These are phyloP conservation scores for Beta corolliflora DNA, from an alignment of 179 eudicot species.

Conservation along the genomic window DNA sequence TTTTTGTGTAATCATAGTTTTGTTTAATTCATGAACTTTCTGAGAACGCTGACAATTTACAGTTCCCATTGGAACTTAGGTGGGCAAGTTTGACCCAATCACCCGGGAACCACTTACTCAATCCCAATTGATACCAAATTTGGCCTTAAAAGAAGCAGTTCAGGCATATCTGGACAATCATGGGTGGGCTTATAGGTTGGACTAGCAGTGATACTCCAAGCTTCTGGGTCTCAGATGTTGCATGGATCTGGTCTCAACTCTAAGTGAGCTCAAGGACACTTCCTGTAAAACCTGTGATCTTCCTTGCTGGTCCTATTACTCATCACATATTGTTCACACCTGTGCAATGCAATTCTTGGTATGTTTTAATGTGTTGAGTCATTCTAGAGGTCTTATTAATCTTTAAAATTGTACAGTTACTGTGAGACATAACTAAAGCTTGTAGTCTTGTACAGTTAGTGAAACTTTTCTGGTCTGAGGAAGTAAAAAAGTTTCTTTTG, in stretches of 20 bases:
- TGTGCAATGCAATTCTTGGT: conserved; percentile 3
- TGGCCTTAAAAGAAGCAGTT: conserved; percentile 89
- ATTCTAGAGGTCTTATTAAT: conserved; percentile 4
- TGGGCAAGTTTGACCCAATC: conserved; percentile 80
- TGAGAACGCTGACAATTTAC: conserved; percentile 9
- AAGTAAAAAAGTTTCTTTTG: neutral
- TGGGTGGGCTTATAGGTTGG: conserved; percentile 80
- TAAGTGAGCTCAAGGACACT: conserved; percentile 22
- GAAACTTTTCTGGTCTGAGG: conserved; percentile 5
- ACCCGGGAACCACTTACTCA: conserved; percentile 59
- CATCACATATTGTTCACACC: conserved; percentile 12
- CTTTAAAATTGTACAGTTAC: conserved; percentile 27
- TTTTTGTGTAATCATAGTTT: neutral
- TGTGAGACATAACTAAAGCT: conserved; percentile 18
- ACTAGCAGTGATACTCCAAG: conserved; percentile 23
- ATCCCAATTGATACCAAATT: conserved; percentile 66
- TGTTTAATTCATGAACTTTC: neutral
- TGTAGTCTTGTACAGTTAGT: conserved; percentile 33
- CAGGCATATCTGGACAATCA: conserved; percentile 60
- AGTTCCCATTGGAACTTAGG: conserved; percentile 44
- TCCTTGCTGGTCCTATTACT: conserved; percentile 14
- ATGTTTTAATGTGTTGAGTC: conserved; percentile 18
- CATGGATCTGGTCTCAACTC: conserved; percentile 12
- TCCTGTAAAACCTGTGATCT: conserved; percentile 21
- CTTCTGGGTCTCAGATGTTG: neutral